These are phyloP conservation scores for Stylosanthes scabra DNA, from an alignment of 331 rosid genomes.

Conservation along the genomic window DNA sequence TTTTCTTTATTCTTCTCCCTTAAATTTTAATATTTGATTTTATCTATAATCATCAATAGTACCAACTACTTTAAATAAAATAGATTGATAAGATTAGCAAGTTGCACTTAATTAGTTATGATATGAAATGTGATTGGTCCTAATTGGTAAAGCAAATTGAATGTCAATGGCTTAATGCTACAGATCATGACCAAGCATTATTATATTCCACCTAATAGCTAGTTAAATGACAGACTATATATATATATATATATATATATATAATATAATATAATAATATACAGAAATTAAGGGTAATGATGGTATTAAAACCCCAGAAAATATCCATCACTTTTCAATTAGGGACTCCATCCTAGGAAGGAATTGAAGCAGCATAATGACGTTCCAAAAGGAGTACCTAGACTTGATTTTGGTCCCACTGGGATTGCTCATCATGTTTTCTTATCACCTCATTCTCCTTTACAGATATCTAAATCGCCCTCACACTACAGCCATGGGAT, in stretches of 20 bases:
- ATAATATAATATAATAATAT: too few species aligned
- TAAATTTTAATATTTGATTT: not conserved
- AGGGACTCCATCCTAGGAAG: not conserved
- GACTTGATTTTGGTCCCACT: constrained; percentile 73
- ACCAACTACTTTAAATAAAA: not conserved
- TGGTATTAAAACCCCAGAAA: not conserved
- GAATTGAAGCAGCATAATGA: constrained; percentile 37
- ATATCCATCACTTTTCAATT: constrained; percentile 9
- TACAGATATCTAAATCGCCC: constrained; percentile 58
- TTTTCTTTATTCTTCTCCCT: not conserved
- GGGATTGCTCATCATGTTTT: constrained; percentile 61
- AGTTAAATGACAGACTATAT: not conserved
- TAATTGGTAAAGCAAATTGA: not conserved
- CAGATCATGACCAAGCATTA: constrained; percentile 1
- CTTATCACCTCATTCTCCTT: constrained; percentile 71
- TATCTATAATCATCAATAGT: constrained; percentile 27
- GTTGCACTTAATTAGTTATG: not conserved
- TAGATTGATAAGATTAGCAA: constrained; percentile 20
- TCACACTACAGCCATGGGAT: constrained; percentile 70
- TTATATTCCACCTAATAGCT: not conserved
- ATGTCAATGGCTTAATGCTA: not conserved
- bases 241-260: too few species aligned
- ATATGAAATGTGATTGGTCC: not conserved
- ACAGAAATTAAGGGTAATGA: constrained; percentile 1
- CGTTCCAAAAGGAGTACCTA: constrained; percentile 58